Evolutionary conservation across 352 stramenopile species (phyloP).

Genomic region (Thalassiosira pacifica): DNA sequence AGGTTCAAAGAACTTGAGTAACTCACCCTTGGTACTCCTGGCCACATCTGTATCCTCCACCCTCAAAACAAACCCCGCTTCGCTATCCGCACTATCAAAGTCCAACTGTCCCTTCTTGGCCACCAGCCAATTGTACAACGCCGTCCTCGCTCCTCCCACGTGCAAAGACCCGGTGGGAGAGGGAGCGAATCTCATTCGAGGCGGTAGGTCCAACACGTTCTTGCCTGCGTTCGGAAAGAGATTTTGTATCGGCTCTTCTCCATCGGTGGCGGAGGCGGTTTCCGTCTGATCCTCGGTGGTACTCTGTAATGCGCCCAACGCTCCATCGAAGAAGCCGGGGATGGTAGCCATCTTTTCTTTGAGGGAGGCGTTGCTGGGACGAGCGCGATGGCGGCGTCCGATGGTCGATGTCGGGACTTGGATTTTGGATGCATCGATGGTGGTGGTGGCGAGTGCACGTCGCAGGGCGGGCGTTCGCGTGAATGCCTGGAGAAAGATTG

Average conservation of each 20-base stretch:
- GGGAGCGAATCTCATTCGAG: slow-evolving; percentile 84
- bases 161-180: slow-evolving; percentile 83
- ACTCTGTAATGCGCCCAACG: background rate
- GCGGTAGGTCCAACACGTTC: slow-evolving; percentile 63
- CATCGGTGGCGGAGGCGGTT: background rate
- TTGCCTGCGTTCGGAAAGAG: slow-evolving; percentile 78
- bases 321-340: slow-evolving; percentile 6
- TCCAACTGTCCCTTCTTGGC: slow-evolving; percentile 83
- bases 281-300: slow-evolving; percentile 38
- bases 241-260: slow-evolving; percentile 23
- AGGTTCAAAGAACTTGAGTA: no score
- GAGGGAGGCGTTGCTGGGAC: background rate
- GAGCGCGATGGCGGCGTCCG: background rate
- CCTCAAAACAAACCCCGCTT: slow-evolving; percentile 77
- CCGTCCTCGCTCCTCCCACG: slow-evolving; percentile 82
- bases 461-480: background rate
- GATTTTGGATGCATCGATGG: background rate
- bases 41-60: slow-evolving; percentile 87
- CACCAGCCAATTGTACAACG: slow-evolving; percentile 86
- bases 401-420: no score
- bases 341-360: background rate
- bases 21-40: slow-evolving; percentile 80
- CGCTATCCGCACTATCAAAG: slow-evolving; percentile 41
- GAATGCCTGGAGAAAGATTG: no score
- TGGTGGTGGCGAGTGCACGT: background rate